Base-by-base conservation (phyloP, 169 alveolate genomes). In the Neospora caninum region DNA sequence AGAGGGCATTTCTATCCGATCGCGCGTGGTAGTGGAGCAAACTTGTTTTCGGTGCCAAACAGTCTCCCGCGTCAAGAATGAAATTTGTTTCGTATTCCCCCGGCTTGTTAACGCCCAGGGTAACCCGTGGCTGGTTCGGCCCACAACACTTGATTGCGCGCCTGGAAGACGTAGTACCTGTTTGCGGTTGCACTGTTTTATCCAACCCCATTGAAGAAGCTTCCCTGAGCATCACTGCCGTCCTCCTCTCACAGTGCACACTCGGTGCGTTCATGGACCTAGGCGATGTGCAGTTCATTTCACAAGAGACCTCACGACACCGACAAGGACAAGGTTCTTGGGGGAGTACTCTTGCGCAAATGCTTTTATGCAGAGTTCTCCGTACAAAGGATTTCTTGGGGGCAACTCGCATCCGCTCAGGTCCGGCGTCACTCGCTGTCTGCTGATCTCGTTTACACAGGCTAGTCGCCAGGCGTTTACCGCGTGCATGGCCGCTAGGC, bases 381-480 rank as follows among this genome's bases (percentile, higher is more conserved):
- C n/a, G 49, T 78, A 78, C 87, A 78, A 22, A 31, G 27, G 45
- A 18, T 16, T 22, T 34, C 43, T 22, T 29, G 10, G 45, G 25
- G 43, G 87, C 41, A 39, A 16, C 45, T 38, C 43, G 53, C 41
- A 78, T 0, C 87, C 87, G 53, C 34, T 39, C 27, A 78, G 87
- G 78, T 20, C 36, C 78, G 78, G 31, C 36, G 13, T 16, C 29
- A 25, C 31, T 64, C 36, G 78, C 34, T 64, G 78, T 29, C 78
- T 64, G 78, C 78, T 64, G 29, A 64, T 64, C 41, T 39, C 53
- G 53, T 31, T 22, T 16, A 78, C 87, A 45, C 87, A 78, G 87
- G 53, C 45, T 45, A 78, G 39, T 78, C 87, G 42, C 87, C 87
- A 78, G 45, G 87, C 87, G 45, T 78, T 78, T 34, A 78, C 87